Evolutionary conservation across 2,329 filamentous ascomycete species (phyloP).

Genomic region (Pseudocercospora fuligena): DNA sequence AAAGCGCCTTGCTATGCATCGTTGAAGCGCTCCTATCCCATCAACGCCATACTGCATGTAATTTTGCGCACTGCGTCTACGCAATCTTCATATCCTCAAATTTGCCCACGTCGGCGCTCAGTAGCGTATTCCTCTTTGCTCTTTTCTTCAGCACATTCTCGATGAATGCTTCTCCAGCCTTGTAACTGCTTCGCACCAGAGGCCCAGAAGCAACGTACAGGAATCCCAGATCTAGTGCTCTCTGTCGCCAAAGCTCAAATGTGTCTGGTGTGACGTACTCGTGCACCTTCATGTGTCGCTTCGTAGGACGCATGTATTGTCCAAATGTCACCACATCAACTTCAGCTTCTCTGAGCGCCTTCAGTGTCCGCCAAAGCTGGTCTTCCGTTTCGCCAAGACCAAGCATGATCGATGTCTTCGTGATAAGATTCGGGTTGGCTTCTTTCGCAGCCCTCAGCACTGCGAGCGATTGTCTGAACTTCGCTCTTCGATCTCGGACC

Average conservation of each 20-base stretch:
- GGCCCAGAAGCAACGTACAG: slow-evolving; percentile 94
- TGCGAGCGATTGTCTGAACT: slow-evolving; percentile 80
- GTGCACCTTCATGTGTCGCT: slow-evolving; percentile 95
- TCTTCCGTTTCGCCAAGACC: slow-evolving; percentile 90
- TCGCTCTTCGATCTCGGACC: slow-evolving; percentile 87
- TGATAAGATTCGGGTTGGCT: slow-evolving; percentile 77
- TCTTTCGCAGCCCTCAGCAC: slow-evolving; percentile 84
- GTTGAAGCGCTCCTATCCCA: neutral
- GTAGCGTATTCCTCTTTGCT: slow-evolving; percentile 44
- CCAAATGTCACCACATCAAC: slow-evolving; percentile 98
- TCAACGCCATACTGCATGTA: neutral
- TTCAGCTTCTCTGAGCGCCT: slow-evolving; percentile 76
- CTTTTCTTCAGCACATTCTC: slow-evolving; percentile 96
- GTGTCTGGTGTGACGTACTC: slow-evolving; percentile 90
- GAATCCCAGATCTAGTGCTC: slow-evolving; percentile 93
- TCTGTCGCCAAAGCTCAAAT: slow-evolving; percentile 89
- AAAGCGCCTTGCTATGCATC: slow-evolving; percentile 8
- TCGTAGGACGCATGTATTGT: slow-evolving; percentile 99
- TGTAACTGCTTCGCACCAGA: slow-evolving; percentile 92
- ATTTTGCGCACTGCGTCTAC: neutral
- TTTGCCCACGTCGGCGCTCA: slow-evolving; percentile 38
- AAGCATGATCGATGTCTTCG: slow-evolving; percentile 98
- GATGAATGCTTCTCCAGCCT: slow-evolving; percentile 97
- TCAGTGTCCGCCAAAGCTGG: slow-evolving; percentile 78
- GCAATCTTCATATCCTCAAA: slow-evolving; percentile 29